phyloP scores from a whole-genome alignment of 2,329 filamentous ascomycete genomes.

The Cladosporium sphaerospermum region DNA sequence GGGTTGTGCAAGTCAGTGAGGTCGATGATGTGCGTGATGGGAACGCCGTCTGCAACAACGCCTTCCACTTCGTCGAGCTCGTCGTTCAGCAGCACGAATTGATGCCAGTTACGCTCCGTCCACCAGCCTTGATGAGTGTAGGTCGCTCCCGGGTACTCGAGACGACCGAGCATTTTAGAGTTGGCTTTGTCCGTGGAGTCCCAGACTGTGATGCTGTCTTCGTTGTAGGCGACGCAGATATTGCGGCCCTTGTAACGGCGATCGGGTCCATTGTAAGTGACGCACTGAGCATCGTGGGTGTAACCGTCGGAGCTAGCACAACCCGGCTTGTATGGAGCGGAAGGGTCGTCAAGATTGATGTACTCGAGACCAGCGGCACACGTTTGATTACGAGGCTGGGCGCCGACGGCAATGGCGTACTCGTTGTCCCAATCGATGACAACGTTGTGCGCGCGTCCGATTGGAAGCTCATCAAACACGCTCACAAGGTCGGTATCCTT shows the following conservation, averaged over 20 bases:
- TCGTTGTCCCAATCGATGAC: conserved; percentile 44
- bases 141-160: conserved; percentile 50
- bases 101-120: conserved; percentile 35
- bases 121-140: conserved; percentile 55
- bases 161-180: conserved; percentile 45
- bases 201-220: conserved; percentile 47
- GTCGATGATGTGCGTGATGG: conserved; percentile 48
- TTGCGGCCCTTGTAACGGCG: conserved; percentile 43
- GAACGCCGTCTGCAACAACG: conserved; percentile 37
- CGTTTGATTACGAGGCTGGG: conserved; percentile 35
- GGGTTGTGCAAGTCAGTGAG: conserved; percentile 39
- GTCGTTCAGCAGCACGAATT: conserved; percentile 46
- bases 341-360: conserved; percentile 50
- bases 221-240: conserved; percentile 54
- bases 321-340: conserved; percentile 48
- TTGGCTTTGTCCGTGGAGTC: conserved; percentile 47
- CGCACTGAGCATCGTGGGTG: conserved; percentile 56
- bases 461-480: conserved; percentile 35
- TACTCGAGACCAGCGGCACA: conserved; percentile 54
- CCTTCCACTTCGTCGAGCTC: conserved; percentile 46
- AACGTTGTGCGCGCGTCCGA: conserved; percentile 48
- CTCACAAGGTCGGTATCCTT: conserved; percentile 36
- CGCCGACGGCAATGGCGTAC: conserved; percentile 40
- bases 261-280: conserved; percentile 50
- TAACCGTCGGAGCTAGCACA: conserved; percentile 53